Evolutionary conservation across 257 asterid species (phyloP).

Genomic region (Salvia splendens): DNA sequence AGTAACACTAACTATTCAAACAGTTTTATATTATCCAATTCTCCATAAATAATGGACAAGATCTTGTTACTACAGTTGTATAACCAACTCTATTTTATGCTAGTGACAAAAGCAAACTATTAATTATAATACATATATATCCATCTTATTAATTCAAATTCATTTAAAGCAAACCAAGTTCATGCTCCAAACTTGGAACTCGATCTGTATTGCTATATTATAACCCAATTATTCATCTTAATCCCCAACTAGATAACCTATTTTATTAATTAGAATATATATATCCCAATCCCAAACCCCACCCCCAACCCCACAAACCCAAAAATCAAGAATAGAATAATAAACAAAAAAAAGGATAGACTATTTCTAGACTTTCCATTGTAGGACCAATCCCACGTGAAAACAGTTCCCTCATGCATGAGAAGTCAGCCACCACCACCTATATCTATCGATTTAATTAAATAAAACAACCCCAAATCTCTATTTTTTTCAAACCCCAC

Average conservation of each 20-base stretch:
- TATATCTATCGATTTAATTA: constrained; percentile 26
- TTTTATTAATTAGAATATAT: constrained; percentile 28
- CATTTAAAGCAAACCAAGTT: constrained; percentile 43
- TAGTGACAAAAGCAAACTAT: background rate
- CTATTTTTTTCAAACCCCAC: constrained; percentile 36
- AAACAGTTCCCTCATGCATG: constrained; percentile 54
- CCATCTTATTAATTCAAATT: constrained; percentile 10
- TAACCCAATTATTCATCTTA: constrained; percentile 48
- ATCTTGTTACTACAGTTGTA: background rate
- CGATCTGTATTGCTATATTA: constrained; percentile 33
- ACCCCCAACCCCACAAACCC: constrained; percentile 14
- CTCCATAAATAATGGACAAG: background rate
- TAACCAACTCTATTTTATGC: background rate
- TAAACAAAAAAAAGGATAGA: constrained; percentile 16
- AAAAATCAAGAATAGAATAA: constrained; percentile 10
- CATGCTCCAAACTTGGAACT: constrained; percentile 55
- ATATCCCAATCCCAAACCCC: background rate
- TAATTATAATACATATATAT: background rate
- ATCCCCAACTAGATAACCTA: constrained; percentile 50
- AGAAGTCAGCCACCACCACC: constrained; percentile 58
- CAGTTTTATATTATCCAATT: too few species aligned
- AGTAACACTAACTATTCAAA: too few species aligned
- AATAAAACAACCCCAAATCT: background rate
- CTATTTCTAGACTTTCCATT: constrained; percentile 34
- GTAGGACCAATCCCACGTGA: constrained; percentile 95